Conservation (phyloP, 768 basidiomycete genomes). For the Fomitopsis serialis region DNA sequence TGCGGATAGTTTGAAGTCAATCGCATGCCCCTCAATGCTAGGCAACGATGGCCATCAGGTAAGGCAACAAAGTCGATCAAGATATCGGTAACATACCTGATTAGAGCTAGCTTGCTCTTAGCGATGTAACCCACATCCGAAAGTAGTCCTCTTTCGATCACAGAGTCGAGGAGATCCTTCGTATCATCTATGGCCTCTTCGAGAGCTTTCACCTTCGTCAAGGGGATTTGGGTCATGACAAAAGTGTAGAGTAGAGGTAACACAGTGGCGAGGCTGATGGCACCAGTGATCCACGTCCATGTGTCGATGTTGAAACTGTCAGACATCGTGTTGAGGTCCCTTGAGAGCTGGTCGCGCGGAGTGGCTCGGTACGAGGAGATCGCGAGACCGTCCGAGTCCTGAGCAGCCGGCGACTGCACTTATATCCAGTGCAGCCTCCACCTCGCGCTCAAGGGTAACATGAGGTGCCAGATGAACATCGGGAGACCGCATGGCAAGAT, state of each 20-base stretch:
- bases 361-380: too few relatives aligned
- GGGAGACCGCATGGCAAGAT: too few relatives aligned
- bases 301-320: background rate
- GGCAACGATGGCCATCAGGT: background rate
- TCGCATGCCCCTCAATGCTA: background rate
- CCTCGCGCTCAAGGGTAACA: too few relatives aligned
- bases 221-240: background rate
- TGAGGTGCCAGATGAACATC: too few relatives aligned
- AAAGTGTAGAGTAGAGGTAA: background rate
- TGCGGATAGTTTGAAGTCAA: background rate
- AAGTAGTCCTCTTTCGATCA: background rate
- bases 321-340: background rate
- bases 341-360: background rate
- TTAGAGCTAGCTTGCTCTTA: background rate
- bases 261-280: background rate
- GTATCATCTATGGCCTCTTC: background rate
- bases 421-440: too few relatives aligned
- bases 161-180: background rate
- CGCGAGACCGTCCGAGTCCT: background rate
- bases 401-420: background rate
- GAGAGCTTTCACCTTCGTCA: background rate
- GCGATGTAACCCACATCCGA: background rate
- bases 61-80: background rate
- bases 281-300: conserved; percentile 5
- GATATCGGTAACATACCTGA: background rate